phyloP scores from a whole-genome alignment of 768 basidiomycete species.

The Mycena leptocephala region DNA sequence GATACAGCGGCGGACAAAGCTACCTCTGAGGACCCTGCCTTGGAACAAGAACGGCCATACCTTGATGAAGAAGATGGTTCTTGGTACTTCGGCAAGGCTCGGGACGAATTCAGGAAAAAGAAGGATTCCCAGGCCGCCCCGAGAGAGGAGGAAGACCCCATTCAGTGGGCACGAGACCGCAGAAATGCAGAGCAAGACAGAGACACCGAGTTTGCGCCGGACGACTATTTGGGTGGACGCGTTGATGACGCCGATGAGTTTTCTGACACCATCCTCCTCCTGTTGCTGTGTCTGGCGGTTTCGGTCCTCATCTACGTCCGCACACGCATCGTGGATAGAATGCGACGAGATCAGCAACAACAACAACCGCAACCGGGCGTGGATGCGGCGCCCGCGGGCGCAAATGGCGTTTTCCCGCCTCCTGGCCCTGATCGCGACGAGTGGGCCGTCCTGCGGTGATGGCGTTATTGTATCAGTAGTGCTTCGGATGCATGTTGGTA shows the following conservation, averaged over 20 bases:
- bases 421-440: constrained; percentile 76
- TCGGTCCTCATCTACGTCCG: constrained; percentile 86
- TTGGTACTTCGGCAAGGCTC: constrained; percentile 90
- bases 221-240: constrained; percentile 87
- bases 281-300: constrained; percentile 81
- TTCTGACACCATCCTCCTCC: constrained; percentile 84
- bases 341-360: constrained; percentile 75
- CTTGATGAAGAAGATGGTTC: constrained; percentile 74
- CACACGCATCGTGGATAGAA: constrained; percentile 82
- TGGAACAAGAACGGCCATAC: constrained; percentile 53
- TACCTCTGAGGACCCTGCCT: constrained; percentile 41
- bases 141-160: constrained; percentile 78
- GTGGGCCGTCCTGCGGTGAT: constrained; percentile 74
- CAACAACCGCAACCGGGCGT: constrained; percentile 57
- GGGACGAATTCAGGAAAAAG: constrained; percentile 81
- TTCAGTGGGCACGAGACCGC: constrained; percentile 89
- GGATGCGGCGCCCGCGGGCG: constrained; percentile 43
- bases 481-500: constrained; percentile 23
- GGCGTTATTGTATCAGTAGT: constrained; percentile 34
- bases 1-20: constrained; percentile 53
- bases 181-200: constrained; percentile 81
- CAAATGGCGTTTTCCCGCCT: constrained; percentile 73
- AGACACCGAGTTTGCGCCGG: constrained; percentile 83
- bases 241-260: constrained; percentile 83
- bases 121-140: constrained; percentile 56